These are phyloP conservation scores for Ensete glaucum DNA, from an alignment of 176 grass and related monocot genomes.

Conservation along the genomic window DNA sequence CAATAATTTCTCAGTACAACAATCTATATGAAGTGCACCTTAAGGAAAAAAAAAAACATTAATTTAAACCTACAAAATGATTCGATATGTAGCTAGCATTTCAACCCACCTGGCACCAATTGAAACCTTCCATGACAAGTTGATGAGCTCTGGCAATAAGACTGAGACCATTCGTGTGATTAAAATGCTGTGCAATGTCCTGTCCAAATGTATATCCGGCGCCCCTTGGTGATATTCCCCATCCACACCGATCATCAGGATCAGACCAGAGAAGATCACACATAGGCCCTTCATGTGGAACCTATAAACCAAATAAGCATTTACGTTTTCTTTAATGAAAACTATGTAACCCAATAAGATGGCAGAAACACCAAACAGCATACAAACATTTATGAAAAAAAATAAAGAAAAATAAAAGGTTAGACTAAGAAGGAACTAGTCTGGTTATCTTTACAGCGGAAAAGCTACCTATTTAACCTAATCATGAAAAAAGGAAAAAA, in stretches of 20 bases:
- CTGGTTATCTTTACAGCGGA: no score
- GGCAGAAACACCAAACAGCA: no score
- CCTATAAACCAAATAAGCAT: conserved; percentile 30
- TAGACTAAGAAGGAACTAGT: no score
- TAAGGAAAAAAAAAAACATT: not conserved
- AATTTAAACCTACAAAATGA: no score
- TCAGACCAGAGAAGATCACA: conserved; percentile 98
- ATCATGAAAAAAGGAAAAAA: no score
- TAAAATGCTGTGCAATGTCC: conserved; percentile 91
- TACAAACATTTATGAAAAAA: no score
- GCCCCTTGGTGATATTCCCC: conserved; percentile 96
- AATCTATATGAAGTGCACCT: no score
- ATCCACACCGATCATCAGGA: conserved; percentile 90
- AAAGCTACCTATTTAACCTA: no score
- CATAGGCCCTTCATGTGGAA: conserved; percentile 98
- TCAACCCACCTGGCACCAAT: conserved; percentile 81
- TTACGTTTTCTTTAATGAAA: not conserved
- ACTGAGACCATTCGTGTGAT: conserved; percentile 87
- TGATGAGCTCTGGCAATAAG: conserved; percentile 91
- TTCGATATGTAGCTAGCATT: no score
- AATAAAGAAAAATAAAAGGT: no score
- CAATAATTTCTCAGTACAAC: no score
- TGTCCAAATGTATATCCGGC: conserved; percentile 97
- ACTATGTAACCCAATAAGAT: no score
- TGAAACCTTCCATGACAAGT: conserved; percentile 98